These are phyloP conservation scores for Furcasterigmium furcatum DNA, from an alignment of 2,329 filamentous ascomycete species.

Conservation along the genomic window DNA sequence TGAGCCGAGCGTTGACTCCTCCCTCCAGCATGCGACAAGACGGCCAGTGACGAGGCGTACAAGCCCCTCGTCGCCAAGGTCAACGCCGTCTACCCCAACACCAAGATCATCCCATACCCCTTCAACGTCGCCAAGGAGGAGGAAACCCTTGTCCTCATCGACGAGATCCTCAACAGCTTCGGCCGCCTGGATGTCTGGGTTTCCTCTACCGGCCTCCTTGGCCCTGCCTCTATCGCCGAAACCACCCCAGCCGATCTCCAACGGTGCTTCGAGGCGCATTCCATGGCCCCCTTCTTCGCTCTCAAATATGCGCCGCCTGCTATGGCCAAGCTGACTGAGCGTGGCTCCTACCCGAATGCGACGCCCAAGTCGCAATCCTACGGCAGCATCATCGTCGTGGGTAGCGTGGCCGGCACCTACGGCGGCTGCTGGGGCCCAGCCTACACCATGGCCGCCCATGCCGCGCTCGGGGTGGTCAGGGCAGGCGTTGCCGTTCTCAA, in stretches of 20 bases:
- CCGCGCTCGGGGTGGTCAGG: conserved; percentile 57
- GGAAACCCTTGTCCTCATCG: conserved; percentile 56
- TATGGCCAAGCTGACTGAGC: conserved; percentile 56
- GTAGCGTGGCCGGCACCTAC: conserved; percentile 52
- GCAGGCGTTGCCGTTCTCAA: conserved; percentile 55
- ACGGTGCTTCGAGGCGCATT: conserved; percentile 57
- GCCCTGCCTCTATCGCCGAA: conserved; percentile 51
- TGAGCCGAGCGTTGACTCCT: neutral
- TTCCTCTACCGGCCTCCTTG: conserved; percentile 53
- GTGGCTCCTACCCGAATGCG: conserved; percentile 56
- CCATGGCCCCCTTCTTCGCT: conserved; percentile 61
- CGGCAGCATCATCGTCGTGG: conserved; percentile 60
- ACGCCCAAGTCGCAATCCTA: conserved; percentile 58
- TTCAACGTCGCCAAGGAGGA: conserved; percentile 57
- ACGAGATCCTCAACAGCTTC: conserved; percentile 60
- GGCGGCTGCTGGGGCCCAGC: conserved; percentile 57
- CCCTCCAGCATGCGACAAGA: conserved; percentile 42
- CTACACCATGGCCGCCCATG: conserved; percentile 60
- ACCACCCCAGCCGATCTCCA: conserved; percentile 54
- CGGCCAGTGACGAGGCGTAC: conserved; percentile 33
- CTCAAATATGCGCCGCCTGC: conserved; percentile 62
- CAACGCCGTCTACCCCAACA: conserved; percentile 44
- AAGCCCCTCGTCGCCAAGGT: conserved; percentile 35
- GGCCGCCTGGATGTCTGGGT: conserved; percentile 60
- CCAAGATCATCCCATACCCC: conserved; percentile 59